Evolutionary conservation across 2,329 filamentous ascomycete genomes (phyloP), one percentile per base, ranked within the genome.

Genomic region (Phyllosticta paracitricarpa): DNA sequence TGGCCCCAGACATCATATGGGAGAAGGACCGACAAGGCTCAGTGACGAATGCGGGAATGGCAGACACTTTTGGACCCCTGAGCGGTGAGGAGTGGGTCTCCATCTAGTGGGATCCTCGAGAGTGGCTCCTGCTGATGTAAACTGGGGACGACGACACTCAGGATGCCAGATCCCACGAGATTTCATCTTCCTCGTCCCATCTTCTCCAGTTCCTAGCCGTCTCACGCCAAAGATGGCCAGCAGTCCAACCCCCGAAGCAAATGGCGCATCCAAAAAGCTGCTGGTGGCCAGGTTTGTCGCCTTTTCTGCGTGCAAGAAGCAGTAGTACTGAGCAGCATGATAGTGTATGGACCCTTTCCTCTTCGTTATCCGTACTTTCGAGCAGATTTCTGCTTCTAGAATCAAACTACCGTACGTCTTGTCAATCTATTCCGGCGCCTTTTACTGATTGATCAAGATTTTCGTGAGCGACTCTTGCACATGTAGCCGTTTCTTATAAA

Each of bases 351-450:
- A 57, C 54, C 22, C 26, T 61, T 9, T 51, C 59, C 9, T 54
- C 59, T 3, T 57, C 59, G 4, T 5, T 54, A 12, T 57, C 59
- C 6, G 24, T 61, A 17, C 59, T 61, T 24, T 53, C 59, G n/a
- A 61, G 48, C 26, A 52, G 59, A 22, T 61, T 53, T 28, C 54
- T 61, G 17, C 30, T 61, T 6, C 24, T 61, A 28, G 59, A 61
- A 9, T 28, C 52, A 26, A 57, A 61, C 48, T 61, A 61, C 19
- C 59, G 59, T 61, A 57, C 5, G 59, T 40, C 8, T 57, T 24
- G 22, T 28, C 10, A 22, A 9, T 10, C 19, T 3, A 6, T 28
- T 26, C 24, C 6, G 14, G 5, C 17, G 3, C n/a, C 6, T 33
- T 24, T 7, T 54, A 19, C n/a, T 51, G 40, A 54, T 19, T n/a